Base-by-base conservation (phyloP, 495 filamentous ascomycete species). In the Trichoderma virens region DNA sequence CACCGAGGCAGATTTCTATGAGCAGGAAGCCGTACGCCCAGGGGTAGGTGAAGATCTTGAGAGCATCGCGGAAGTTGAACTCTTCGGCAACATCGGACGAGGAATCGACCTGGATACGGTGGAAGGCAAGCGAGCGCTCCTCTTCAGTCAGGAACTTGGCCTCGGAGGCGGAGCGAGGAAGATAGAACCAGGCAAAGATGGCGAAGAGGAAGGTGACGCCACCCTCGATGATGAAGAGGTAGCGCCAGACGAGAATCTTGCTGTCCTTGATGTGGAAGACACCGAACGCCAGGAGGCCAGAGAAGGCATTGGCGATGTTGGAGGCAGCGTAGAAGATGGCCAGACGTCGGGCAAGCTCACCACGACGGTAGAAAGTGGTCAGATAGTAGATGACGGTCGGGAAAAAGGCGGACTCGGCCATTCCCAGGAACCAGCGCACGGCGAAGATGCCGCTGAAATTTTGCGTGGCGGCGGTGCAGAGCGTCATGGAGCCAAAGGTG, bases 211-310 rank as follows among this genome's bases (percentile, higher is more conserved):
- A 77, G 0, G 89, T 90, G 65, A 79, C 78, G 8, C 74, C 65
- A 3, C 90, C 90, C 66, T 93, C 89, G 38, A 92, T 86, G 60
- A 92, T 74, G 71, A 93, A 93, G 8, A 92, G 83, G 71, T 90
- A 92, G 3, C 86, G 79, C 90, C 90, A 93, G 23, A 79, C 75
- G 2, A 76, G 65, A 34, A 90, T 68, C 23, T 56, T 45, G 28
- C 70, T 64, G 31, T 78, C 74, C 62, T 82, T 74, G 69, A 92
- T 92, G 62, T 87, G 89, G 72, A 92, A 91, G 3, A 90, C 85
- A 0, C 88, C 90, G 62, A 89, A 91, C 0, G 90, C 85, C 23
- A 93, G 79, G 1, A 92, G 77, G 7, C 89, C 90, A 2, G 83
- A 83, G 69, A 92, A 92, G 27, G 88, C 90, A 54, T 83, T 85